Conservation (phyloP, 257 asterid genomes). For the Sherardia arvensis region DNA sequence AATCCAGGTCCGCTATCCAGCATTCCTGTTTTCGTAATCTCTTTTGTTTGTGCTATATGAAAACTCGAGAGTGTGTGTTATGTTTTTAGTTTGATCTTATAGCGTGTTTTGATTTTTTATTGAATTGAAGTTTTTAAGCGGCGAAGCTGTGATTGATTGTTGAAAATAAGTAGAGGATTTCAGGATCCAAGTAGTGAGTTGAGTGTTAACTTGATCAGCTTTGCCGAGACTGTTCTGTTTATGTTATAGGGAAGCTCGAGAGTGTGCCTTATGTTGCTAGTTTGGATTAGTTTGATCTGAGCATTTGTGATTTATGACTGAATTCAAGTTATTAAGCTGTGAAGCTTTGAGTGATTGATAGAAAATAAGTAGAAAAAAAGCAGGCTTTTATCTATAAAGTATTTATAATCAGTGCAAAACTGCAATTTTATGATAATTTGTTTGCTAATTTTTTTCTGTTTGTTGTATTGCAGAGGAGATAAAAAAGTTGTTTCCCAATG, state of each 20-base stretch:
- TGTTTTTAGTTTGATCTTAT: not conserved
- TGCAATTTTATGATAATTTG: too few species aligned
- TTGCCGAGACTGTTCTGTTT: too few species aligned
- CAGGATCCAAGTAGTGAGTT: too few species aligned
- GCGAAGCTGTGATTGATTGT: too few species aligned
- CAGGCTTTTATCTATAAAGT: too few species aligned
- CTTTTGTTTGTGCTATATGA: too few species aligned
- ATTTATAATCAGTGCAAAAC: too few species aligned
- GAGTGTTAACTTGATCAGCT: too few species aligned
- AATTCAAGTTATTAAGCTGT: not conserved
- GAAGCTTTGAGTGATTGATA: not conserved
- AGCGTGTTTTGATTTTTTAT: too few species aligned
- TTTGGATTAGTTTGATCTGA: not conserved
- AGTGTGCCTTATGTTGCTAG: not conserved
- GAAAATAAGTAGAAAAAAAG: not conserved
- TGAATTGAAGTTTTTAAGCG: too few species aligned
- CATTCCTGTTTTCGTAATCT: not conserved
- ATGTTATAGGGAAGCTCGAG: not conserved
- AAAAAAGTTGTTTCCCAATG: slow-evolving; percentile 71
- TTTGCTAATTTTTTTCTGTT: not conserved
- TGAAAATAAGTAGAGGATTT: too few species aligned
- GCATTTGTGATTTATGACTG: not conserved
- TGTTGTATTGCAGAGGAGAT: slow-evolving; percentile 63
- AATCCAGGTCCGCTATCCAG: slow-evolving; percentile 53
- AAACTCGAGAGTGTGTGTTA: not conserved